Percentiles rank a stretch among this genome's conserved stretches.
These are phyloP conservation scores for Citrullus colocynthis DNA, from an alignment of 306 rosid genomes.

Conservation along the genomic window DNA sequence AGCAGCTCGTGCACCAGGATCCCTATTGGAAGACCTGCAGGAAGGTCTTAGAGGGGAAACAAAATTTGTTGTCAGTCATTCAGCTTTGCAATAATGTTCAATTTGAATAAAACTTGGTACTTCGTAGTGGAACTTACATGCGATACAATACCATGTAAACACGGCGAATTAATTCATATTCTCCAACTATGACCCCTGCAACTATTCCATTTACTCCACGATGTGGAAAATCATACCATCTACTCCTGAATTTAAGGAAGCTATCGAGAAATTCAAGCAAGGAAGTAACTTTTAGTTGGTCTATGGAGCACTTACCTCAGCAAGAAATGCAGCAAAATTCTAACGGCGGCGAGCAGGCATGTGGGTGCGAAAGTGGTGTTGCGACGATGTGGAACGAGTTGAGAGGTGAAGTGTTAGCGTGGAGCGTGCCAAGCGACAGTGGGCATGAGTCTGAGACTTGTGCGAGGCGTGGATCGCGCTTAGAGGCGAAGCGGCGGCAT, in stretches of 20 bases:
- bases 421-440: too few relatives aligned
- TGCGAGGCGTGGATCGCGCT: too few relatives aligned
- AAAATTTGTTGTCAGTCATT: not conserved
- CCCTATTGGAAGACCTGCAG: slow-evolving; percentile 77
- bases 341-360: too few relatives aligned
- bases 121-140: slow-evolving; percentile 47
- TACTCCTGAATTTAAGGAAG: slow-evolving; percentile 71
- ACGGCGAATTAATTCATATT: slow-evolving; percentile 64
- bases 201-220: slow-evolving; percentile 61
- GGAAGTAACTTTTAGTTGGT: slow-evolving; percentile 17
- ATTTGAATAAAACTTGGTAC: slow-evolving; percentile 1
- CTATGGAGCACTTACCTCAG: too few relatives aligned
- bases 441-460: too few relatives aligned
- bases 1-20: slow-evolving; percentile 66
- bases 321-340: too few relatives aligned
- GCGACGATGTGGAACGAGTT: too few relatives aligned
- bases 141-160: slow-evolving; percentile 90
- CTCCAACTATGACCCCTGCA: slow-evolving; percentile 92
- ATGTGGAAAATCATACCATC: slow-evolving; percentile 94
- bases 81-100: not conserved
- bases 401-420: too few relatives aligned
- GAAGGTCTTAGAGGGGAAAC: not conserved
- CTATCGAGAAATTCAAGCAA: slow-evolving; percentile 83
- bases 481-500: too few relatives aligned
- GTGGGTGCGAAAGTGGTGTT: too few relatives aligned